These are phyloP conservation scores for Durio zibethinus DNA, from an alignment of 345 rosid genomes.

Conservation along the genomic window DNA sequence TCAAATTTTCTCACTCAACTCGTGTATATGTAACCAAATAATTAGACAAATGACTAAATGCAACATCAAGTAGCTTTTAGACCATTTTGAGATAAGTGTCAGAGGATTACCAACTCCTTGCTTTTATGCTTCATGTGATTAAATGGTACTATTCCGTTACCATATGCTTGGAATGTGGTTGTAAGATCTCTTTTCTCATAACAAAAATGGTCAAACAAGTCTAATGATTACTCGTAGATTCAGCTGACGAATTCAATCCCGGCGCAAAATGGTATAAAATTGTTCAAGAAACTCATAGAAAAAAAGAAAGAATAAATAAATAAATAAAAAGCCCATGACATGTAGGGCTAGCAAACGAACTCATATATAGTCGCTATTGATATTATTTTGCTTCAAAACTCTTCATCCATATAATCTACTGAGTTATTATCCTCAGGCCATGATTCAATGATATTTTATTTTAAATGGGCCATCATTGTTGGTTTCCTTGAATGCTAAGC, in stretches of 20 bases:
- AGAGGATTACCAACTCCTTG: neutral
- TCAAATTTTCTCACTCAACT: neutral
- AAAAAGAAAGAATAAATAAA: too few relatives aligned
- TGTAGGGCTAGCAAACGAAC: neutral
- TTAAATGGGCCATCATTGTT: neutral
- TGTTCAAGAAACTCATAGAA: too few relatives aligned
- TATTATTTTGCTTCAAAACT: neutral
- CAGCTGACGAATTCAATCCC: too few relatives aligned
- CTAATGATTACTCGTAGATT: too few relatives aligned
- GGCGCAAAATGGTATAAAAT: too few relatives aligned
- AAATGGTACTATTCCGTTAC: too few relatives aligned
- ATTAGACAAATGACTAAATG: neutral
- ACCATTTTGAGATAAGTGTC: neutral
- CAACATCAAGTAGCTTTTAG: too few relatives aligned
- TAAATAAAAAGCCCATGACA: too few relatives aligned
- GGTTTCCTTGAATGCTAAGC: neutral
- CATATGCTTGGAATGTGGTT: too few relatives aligned
- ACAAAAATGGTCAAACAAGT: too few relatives aligned
- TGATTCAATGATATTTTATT: neutral
- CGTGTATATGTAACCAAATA: neutral
- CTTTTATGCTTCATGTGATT: too few relatives aligned
- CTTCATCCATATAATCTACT: neutral
- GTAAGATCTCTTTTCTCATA: too few relatives aligned
- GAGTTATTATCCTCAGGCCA: neutral
- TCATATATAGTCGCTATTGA: neutral